A percentile compares a stretch with the other conserved stretches of the same genome.
phyloP scores from a whole-genome alignment of 108 stramenopile genomes.

The Skeletonema grethae region DNA sequence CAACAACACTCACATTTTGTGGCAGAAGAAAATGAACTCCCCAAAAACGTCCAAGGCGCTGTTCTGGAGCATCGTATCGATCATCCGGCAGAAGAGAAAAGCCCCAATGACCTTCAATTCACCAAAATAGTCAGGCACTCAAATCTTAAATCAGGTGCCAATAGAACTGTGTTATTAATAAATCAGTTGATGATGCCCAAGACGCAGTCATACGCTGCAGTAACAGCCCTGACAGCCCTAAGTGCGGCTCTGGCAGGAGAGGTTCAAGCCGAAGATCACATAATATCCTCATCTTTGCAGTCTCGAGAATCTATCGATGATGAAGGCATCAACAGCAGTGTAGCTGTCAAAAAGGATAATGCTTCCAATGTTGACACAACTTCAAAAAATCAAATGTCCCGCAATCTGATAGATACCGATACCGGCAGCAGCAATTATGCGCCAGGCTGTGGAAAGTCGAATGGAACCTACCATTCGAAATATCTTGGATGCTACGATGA shows the following conservation, averaged over 20 bases:
- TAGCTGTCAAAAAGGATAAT: not conserved
- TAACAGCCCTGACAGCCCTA: not conserved
- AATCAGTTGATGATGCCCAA: not conserved
- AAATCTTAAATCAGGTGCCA: not conserved
- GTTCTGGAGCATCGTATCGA: too few species aligned
- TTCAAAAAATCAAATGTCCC: not conserved
- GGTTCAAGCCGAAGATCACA: not conserved
- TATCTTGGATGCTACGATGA: conserved; percentile 20
- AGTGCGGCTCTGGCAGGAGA: not conserved
- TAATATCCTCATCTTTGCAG: not conserved
- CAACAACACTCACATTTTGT: too few species aligned
- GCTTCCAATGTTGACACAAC: not conserved
- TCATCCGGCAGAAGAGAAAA: too few species aligned
- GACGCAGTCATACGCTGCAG: not conserved
- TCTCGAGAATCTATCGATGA: not conserved
- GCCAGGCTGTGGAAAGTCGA: conserved; percentile 8
- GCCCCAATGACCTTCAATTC: not conserved
- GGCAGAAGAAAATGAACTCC: too few species aligned
- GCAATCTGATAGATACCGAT: not conserved
- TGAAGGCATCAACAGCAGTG: not conserved
- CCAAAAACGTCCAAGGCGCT: too few species aligned
- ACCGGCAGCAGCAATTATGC: not conserved
- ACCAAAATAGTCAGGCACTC: not conserved
- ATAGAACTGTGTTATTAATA: too few species aligned
- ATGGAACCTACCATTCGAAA: conserved; percentile 6